These are phyloP conservation scores for Pulveroboletus ravenelii DNA, from an alignment of 768 basidiomycete species.

Conservation along the genomic window DNA sequence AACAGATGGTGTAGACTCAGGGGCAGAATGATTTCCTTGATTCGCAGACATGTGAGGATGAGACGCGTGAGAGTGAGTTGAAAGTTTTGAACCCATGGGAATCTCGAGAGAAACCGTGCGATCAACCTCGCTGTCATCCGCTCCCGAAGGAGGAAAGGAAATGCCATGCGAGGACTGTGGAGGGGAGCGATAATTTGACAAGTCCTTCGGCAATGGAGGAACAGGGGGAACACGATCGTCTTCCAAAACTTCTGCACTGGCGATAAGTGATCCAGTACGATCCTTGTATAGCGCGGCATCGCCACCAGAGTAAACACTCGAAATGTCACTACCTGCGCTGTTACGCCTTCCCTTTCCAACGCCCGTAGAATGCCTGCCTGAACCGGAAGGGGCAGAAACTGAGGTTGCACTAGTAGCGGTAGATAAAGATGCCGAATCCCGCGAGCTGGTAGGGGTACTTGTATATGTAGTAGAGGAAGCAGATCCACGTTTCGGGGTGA, in stretches of 20 bases:
- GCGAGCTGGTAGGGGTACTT: conserved; percentile 75
- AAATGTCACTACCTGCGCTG: conserved; percentile 83
- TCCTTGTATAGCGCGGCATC: conserved; percentile 65
- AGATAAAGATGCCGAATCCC: conserved; percentile 83
- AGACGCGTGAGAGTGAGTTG: conserved; percentile 26
- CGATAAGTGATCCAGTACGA: conserved; percentile 57
- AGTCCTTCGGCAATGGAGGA: conserved; percentile 87
- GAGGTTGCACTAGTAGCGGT: conserved; percentile 75
- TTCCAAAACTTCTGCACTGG: conserved; percentile 56
- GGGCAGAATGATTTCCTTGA: conserved; percentile 35
- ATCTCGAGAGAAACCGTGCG: conserved; percentile 51
- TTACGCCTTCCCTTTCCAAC: conserved; percentile 63
- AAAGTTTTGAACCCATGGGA: conserved; percentile 31
- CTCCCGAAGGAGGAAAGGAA: conserved; percentile 43
- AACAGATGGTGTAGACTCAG: conserved; percentile 43
- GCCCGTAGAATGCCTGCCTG: conserved; percentile 66
- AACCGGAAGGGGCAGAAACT: conserved; percentile 52
- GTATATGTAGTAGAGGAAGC: conserved; percentile 85
- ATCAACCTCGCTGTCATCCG: conserved; percentile 44
- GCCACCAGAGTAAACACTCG: conserved; percentile 60
- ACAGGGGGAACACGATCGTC: conserved; percentile 81
- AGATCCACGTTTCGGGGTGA: conserved; percentile 83
- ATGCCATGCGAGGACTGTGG: conserved; percentile 54
- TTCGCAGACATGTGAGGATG: conserved; percentile 38
- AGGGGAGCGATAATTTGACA: conserved; percentile 72